Base-by-base conservation (phyloP, 768 basidiomycete genomes). In the Boletus bicolor region DNA sequence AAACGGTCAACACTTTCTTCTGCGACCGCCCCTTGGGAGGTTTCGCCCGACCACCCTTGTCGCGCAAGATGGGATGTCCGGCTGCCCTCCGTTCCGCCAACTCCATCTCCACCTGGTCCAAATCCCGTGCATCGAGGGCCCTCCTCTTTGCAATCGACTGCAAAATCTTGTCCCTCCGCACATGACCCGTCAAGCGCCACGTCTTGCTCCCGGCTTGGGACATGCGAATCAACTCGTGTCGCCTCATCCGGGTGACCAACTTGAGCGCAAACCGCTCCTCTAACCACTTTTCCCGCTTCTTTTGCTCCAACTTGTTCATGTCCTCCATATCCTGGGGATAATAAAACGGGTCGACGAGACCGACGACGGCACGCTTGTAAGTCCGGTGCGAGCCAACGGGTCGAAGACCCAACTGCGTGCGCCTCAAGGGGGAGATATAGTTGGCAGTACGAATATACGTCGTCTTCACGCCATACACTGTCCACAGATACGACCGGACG, bases 401-500 rank as follows among this genome's bases (percentile, higher is more conserved):
- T 12, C 71, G 61, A 42, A 68, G 71, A 46, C 70, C 62, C 30
- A 61, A 26, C 30, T 49, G 58, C 0, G 56, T 60, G 39, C 78
- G 72, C 10, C 67, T 66, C 19, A 81, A 64, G 43, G 86, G 82
- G 0, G 87, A 81, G 56, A 86, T 75, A 64, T 93, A 92, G 76
- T 90, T 91, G 77, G 91, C 90, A n/a, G 94, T 98, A 49, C 94
- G 91, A 58, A 98, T 92, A 71, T 95, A 97, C 7, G 93, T 96
- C 56, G 89, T 88, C 65, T 86, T 77, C 44, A 98, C 85, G 57
- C 91, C 90, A 63, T 98, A 98, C n/a, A 87, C 82, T 35, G 92
- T 81, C 49, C 75, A 74, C 45, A 98, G 82, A 68, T 96, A 93
- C 0, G 89, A 87, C 39, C 93, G 86, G 37, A 98, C 76, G 74